These are phyloP conservation scores for Bocquillonia castaneifolia DNA, from an alignment of 441 rosid species.

Conservation along the genomic window DNA sequence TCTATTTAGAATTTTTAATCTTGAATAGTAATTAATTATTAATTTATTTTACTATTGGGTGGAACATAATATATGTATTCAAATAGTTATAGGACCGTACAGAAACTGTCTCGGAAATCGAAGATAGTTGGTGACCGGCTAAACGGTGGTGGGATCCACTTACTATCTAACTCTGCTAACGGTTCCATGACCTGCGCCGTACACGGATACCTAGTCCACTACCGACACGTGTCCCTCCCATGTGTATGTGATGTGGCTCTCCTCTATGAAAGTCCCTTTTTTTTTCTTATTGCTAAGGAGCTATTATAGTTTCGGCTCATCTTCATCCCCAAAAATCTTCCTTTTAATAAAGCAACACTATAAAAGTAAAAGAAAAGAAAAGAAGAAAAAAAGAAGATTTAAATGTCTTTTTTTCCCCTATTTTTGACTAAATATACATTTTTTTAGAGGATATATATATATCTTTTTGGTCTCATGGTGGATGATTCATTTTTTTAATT, in stretches of 20 bases:
- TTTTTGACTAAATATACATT: too few relatives aligned
- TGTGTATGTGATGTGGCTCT: slow-evolving; percentile 14
- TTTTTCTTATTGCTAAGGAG: not conserved
- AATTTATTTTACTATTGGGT: not conserved
- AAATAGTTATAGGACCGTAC: slow-evolving; percentile 15
- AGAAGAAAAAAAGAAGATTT: too few relatives aligned
- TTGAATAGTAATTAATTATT: too few relatives aligned
- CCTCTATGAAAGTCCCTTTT: not conserved
- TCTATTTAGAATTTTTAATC: too few relatives aligned
- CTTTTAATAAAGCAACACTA: too few relatives aligned
- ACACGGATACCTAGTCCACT: slow-evolving; percentile 20
- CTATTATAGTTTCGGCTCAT: not conserved
- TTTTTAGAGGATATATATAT: too few relatives aligned
- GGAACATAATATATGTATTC: not conserved
- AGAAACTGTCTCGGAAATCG: slow-evolving; percentile 25
- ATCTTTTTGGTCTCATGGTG: too few relatives aligned
- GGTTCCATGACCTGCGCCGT: slow-evolving; percentile 35
- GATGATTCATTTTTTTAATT: too few relatives aligned
- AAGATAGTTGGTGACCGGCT: slow-evolving; percentile 30
- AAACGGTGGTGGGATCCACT: slow-evolving; percentile 20
- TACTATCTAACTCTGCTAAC: not conserved
- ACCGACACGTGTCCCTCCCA: slow-evolving; percentile 20
- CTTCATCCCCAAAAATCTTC: too few relatives aligned
- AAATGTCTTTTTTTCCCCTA: too few relatives aligned
- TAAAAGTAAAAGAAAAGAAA: too few relatives aligned